These are phyloP conservation scores for Solanum hybrid DNA, from an alignment of 305 asterid genomes.

Conservation along the genomic window DNA sequence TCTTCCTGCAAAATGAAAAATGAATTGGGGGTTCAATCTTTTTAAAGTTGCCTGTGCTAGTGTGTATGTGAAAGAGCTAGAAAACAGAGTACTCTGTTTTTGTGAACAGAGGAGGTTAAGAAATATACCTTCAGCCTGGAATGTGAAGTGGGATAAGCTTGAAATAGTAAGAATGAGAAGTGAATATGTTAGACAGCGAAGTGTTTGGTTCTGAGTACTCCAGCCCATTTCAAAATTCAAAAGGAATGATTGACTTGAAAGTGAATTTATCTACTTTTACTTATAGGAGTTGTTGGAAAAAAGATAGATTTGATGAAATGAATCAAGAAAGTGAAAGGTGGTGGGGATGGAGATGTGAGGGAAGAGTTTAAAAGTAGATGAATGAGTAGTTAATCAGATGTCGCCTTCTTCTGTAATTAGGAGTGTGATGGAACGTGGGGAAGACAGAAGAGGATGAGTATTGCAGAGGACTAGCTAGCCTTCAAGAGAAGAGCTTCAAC, in stretches of 20 bases:
- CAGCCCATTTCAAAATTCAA: slow-evolving; percentile 19
- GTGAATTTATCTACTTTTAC: neutral
- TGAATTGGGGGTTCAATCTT: neutral
- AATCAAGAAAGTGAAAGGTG: slow-evolving; percentile 3
- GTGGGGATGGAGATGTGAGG: slow-evolving; percentile 20
- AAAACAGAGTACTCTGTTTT: neutral
- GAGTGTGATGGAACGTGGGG: neutral
- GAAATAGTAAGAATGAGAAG: slow-evolving; percentile 39
- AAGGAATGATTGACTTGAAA: neutral
- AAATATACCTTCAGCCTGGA: slow-evolving; percentile 37
- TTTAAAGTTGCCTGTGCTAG: neutral
- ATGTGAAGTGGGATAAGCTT: slow-evolving; percentile 25
- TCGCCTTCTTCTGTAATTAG: neutral
- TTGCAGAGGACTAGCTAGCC: neutral
- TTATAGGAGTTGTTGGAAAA: neutral
- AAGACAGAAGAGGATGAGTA: slow-evolving; percentile 1
- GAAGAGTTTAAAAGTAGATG: neutral
- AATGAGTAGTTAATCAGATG: slow-evolving; percentile 1
- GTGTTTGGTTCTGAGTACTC: slow-evolving; percentile 8
- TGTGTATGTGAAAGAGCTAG: neutral
- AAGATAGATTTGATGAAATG: neutral
- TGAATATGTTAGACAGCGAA: slow-evolving; percentile 23
- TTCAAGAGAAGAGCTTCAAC: slow-evolving; percentile 12
- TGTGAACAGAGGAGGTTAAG: neutral
- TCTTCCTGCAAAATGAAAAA: slow-evolving; percentile 1